These are phyloP conservation scores for Kodamaea kaohsiungensis DNA, from an alignment of 805 yeast species.

Conservation along the genomic window DNA sequence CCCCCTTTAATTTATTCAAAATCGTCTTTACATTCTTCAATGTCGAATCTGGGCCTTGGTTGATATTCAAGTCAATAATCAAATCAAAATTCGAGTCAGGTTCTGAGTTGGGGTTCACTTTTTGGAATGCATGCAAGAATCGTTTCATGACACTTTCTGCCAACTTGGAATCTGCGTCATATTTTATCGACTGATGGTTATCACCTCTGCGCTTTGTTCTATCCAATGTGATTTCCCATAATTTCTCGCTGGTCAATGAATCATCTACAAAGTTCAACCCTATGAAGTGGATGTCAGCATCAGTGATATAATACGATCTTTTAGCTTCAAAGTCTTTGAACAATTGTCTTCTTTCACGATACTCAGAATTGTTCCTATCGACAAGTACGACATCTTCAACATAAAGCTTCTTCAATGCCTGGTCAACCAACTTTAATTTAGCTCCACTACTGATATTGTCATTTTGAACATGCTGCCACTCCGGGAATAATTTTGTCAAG, in stretches of 20 bases:
- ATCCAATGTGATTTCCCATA: slow-evolving; percentile 54
- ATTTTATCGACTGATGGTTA: slow-evolving; percentile 82
- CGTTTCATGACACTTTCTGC: slow-evolving; percentile 70
- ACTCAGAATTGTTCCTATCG: slow-evolving; percentile 83
- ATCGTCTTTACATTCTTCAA: slow-evolving; percentile 14
- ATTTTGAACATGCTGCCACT: slow-evolving; percentile 78
- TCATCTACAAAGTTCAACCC: slow-evolving; percentile 63
- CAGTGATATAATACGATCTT: slow-evolving; percentile 28
- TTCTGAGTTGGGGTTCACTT: slow-evolving; percentile 40
- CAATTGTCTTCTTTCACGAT: slow-evolving; percentile 66
- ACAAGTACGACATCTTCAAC: slow-evolving; percentile 57
- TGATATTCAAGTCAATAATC: slow-evolving; percentile 57
- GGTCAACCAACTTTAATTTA: slow-evolving; percentile 50
- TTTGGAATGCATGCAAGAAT: slow-evolving; percentile 69
- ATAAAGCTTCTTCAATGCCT: slow-evolving; percentile 36
- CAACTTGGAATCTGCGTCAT: slow-evolving; percentile 45
- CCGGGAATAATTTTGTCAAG: slow-evolving; percentile 45
- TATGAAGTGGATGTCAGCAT: slow-evolving; percentile 45
- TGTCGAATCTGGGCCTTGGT: slow-evolving; percentile 17
- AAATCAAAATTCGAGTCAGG: slow-evolving; percentile 74
- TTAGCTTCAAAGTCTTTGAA: slow-evolving; percentile 51
- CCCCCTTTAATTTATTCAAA: slow-evolving; percentile 15
- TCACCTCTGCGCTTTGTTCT: slow-evolving; percentile 77
- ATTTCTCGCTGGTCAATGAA: slow-evolving; percentile 23
- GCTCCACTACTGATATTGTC: slow-evolving; percentile 61